A percentile compares a stretch with the other conserved stretches of the same genome.
Evolutionary conservation across 495 filamentous ascomycete genomes (phyloP).

Genomic region (Aspergillus asperescens): DNA sequence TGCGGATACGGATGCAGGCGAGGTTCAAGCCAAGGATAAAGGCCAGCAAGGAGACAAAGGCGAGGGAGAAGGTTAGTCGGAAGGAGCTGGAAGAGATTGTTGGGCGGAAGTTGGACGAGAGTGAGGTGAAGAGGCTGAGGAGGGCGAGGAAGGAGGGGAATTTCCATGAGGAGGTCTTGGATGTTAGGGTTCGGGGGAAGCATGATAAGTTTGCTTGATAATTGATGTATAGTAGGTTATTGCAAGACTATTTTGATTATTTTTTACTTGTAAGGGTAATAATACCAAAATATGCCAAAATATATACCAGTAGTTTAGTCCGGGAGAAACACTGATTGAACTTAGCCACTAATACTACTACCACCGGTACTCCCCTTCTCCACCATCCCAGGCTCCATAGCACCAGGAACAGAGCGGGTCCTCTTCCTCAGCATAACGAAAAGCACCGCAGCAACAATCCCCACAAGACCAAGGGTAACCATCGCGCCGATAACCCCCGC

Average conservation of each 20-base stretch:
- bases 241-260: constrained; percentile 23
- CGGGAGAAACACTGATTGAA: no score
- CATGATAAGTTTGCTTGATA: constrained; percentile 81
- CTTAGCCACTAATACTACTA: no score
- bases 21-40: constrained; percentile 81
- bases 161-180: constrained; percentile 82
- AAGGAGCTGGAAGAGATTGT: constrained; percentile 82
- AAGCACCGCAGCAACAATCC: no score
- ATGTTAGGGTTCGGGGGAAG: constrained; percentile 89
- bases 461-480: no score
- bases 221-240: neutral
- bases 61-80: constrained; percentile 74
- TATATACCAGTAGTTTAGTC: no score
- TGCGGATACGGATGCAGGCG: constrained; percentile 90
- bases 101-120: constrained; percentile 70
- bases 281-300: no score
- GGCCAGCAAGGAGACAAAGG: constrained; percentile 72
- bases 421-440: no score
- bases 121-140: constrained; percentile 79
- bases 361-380: no score
- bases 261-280: no score
- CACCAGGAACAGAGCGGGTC: no score
- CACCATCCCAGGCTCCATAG: no score
- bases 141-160: constrained; percentile 75
- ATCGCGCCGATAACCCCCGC: no score